phyloP scores from a whole-genome alignment of 1,284 basidiomycete genomes.

The Cutaneotrichosporon curvatum region DNA sequence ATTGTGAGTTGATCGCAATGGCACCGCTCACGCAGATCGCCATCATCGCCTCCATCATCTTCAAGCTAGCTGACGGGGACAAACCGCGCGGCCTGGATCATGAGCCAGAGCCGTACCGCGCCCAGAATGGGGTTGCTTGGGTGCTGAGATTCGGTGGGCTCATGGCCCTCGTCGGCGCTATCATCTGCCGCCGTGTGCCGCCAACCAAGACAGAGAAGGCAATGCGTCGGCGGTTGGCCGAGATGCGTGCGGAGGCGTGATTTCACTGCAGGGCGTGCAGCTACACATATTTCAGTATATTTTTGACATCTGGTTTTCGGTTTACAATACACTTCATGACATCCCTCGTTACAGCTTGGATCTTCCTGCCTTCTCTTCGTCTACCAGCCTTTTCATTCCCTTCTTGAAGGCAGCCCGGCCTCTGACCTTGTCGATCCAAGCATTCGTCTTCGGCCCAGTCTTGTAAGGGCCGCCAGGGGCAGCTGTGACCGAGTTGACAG shows the following conservation, averaged over 20 bases:
- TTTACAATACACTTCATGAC: too few species aligned
- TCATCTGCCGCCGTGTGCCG: slow-evolving; percentile 68
- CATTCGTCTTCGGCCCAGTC: not conserved
- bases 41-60: slow-evolving; percentile 73
- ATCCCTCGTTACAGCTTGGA: not conserved
- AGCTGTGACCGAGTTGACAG: slow-evolving; percentile 1
- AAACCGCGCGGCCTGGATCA: slow-evolving; percentile 38
- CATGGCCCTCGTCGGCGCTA: slow-evolving; percentile 68
- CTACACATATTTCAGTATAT: too few species aligned
- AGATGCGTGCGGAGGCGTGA: slow-evolving; percentile 64
- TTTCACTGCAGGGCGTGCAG: too few species aligned
- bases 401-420: not conserved
- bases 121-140: slow-evolving; percentile 85
- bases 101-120: slow-evolving; percentile 50
- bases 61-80: slow-evolving; percentile 60
- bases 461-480: not conserved
- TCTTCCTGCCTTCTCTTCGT: not conserved
- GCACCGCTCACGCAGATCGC: slow-evolving; percentile 58
- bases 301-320: too few species aligned
- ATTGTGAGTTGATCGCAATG: slow-evolving; percentile 55
- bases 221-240: slow-evolving; percentile 69
- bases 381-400: not conserved
- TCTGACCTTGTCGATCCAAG: not conserved
- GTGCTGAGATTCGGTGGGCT: slow-evolving; percentile 85
- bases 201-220: slow-evolving; percentile 81